Evolutionary conservation across 176 grass and related monocot species (phyloP), one percentile per base, ranked within the genome.

Genomic region (Alopecurus myosuroides): DNA sequence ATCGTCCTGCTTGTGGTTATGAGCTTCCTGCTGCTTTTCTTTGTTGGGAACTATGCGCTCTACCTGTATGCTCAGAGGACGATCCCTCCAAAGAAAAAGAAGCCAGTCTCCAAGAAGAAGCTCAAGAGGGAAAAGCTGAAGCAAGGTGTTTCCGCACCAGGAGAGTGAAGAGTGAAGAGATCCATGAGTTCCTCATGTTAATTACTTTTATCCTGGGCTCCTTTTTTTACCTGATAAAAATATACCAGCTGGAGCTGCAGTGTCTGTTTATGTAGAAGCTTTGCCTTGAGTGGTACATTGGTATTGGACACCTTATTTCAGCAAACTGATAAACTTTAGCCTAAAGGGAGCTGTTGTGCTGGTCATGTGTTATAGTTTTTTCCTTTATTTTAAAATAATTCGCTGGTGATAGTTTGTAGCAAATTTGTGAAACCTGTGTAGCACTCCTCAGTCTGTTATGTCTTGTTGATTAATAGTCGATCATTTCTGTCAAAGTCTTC

Each of bases 41-140:
- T 98, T 42, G 91, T 90, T 5, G 96, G 96, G 28, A 98, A 98
- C 23, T 94, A 92, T 18, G 96, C 86, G 3, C 91, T 98, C 25
- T 98, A 98, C 44, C 57, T 76, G 58, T 98, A 95, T 3, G 96
- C 96, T 3, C 89, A 93, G 81, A 98, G 88, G 89, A 98, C 91
- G 4, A 84, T 98, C 49, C 96, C 96, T 46, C 91, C 96, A 4
- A 91, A 84, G 83, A 98, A 92, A 74, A 98, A 98, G 91, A 98
- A 98, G 45, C 93, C 91, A 3, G 80, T 98, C 52, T 98, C 96
- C 11, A 98, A 98, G 87, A 98, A 98, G 89, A 98, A 95, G 88
- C 56, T 98, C 73, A 98, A 95, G 88, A 98, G 62, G 85, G 96
- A 98, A 86, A 93, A 90, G 79, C 96, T 95, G 82, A 98, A 94